These are phyloP conservation scores for Gautieria morchelliformis DNA, from an alignment of 768 basidiomycete genomes.

Conservation along the genomic window DNA sequence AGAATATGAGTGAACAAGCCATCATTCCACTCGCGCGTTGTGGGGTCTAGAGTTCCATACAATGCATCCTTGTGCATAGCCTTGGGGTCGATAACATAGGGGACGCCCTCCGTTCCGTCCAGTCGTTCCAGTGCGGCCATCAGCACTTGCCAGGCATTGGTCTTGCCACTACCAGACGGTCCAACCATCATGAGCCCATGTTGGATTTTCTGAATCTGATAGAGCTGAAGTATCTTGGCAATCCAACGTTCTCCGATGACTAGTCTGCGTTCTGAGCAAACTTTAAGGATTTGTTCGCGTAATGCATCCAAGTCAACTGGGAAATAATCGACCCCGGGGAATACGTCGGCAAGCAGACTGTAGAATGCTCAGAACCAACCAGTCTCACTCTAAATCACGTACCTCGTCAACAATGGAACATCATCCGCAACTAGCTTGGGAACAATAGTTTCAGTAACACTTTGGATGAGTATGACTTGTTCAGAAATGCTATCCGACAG, in stretches of 20 bases:
- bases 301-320: slow-evolving; percentile 84
- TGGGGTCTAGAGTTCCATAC: slow-evolving; percentile 93
- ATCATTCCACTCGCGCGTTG: slow-evolving; percentile 98
- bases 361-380: slow-evolving; percentile 5
- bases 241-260: slow-evolving; percentile 85
- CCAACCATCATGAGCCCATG: slow-evolving; percentile 99
- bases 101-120: slow-evolving; percentile 84
- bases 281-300: slow-evolving; percentile 74
- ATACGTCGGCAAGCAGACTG: slow-evolving; percentile 91
- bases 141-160: slow-evolving; percentile 92
- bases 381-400: slow-evolving; percentile 15
- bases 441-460: slow-evolving; percentile 96
- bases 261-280: slow-evolving; percentile 82
- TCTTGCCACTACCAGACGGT: slow-evolving; percentile 93
- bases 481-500: slow-evolving; percentile 73
- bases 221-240: slow-evolving; percentile 91
- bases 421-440: slow-evolving; percentile 97
- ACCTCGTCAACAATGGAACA: slow-evolving; percentile 90
- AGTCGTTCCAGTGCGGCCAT: slow-evolving; percentile 83
- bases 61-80: slow-evolving; percentile 98
- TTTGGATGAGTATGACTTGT: slow-evolving; percentile 96
- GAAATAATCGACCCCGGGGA: slow-evolving; percentile 88
- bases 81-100: slow-evolving; percentile 98
- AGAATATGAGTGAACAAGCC: slow-evolving; percentile 96
- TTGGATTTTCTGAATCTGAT: slow-evolving; percentile 99